phyloP scores from a whole-genome alignment of 1,284 basidiomycete genomes.

The Ganoderma meredithae region DNA sequence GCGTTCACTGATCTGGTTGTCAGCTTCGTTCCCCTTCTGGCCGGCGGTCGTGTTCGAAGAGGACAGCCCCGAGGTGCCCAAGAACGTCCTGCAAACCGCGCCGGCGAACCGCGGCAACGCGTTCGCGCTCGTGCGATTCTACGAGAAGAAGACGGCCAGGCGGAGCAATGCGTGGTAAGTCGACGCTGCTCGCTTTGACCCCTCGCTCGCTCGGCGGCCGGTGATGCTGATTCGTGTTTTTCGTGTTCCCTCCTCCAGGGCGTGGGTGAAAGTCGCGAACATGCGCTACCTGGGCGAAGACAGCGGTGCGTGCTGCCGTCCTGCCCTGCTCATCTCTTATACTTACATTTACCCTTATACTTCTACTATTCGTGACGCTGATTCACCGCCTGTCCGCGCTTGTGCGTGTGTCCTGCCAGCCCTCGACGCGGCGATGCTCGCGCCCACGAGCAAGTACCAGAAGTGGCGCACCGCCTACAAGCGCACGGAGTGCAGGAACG shows the following conservation, averaged over 20 bases:
- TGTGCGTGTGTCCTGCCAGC: conserved; percentile 23
- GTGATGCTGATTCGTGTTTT: conserved; percentile 1
- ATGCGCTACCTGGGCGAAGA: conserved; percentile 51
- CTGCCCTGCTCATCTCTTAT: too few relatives aligned
- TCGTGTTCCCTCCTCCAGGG: conserved; percentile 36
- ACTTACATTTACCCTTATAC: not conserved
- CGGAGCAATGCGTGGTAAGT: conserved; percentile 47
- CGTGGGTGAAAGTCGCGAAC: conserved; percentile 47
- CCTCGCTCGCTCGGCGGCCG: not conserved
- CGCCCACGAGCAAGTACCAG: conserved; percentile 39
- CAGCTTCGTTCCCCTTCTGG: conserved; percentile 53
- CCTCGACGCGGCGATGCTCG: conserved; percentile 41
- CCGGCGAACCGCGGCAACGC: conserved; percentile 26
- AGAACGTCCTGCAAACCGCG: conserved; percentile 39
- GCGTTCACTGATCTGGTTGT: not conserved
- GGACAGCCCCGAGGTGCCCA: conserved; percentile 49
- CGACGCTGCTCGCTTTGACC: too few relatives aligned
- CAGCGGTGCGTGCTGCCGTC: conserved; percentile 42
- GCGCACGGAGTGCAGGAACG: conserved; percentile 41
- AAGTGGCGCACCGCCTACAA: conserved; percentile 39
- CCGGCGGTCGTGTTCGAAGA: conserved; percentile 51
- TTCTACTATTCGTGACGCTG: conserved; percentile 2
- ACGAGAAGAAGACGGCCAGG: conserved; percentile 47
- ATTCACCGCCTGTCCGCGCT: not conserved
- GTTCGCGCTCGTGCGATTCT: conserved; percentile 57